phyloP scores from a whole-genome alignment of 805 yeast species.

The Jamesozyma piceae region DNA sequence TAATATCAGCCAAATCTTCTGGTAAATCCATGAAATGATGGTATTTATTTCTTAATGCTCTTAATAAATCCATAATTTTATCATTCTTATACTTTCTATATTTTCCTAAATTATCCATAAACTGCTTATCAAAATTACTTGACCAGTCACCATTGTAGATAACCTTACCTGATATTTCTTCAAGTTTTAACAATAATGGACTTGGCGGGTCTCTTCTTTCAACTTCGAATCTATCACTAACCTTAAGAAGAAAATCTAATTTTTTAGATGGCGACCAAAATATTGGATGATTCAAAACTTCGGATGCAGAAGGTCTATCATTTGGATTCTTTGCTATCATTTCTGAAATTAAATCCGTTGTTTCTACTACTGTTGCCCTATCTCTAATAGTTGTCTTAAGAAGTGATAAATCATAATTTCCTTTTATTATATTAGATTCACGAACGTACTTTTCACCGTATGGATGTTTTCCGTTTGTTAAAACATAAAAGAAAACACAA shows the following conservation, averaged over 20 bases:
- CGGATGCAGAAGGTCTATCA: slow-evolving; percentile 59
- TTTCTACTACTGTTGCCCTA: slow-evolving; percentile 40
- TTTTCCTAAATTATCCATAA: slow-evolving; percentile 78
- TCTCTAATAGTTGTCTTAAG: slow-evolving; percentile 25
- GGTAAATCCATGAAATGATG: slow-evolving; percentile 94
- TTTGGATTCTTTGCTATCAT: slow-evolving; percentile 68
- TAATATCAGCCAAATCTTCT: slow-evolving; percentile 44
- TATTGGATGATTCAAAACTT: slow-evolving; percentile 71
- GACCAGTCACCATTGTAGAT: slow-evolving; percentile 72
- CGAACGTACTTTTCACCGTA: slow-evolving; percentile 87
- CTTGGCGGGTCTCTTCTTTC: slow-evolving; percentile 77
- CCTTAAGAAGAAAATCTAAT: slow-evolving; percentile 74
- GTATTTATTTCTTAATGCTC: slow-evolving; percentile 87
- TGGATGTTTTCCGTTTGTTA: slow-evolving; percentile 82
- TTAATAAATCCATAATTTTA: slow-evolving; percentile 70
- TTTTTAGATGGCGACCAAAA: slow-evolving; percentile 74
- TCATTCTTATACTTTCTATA: slow-evolving; percentile 79
- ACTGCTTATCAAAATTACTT: slow-evolving; percentile 53
- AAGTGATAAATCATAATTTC: slow-evolving; percentile 42
- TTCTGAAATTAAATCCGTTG: slow-evolving; percentile 55
- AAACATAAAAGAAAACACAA: slow-evolving; percentile 81
- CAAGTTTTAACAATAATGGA: slow-evolving; percentile 45
- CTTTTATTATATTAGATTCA: slow-evolving; percentile 79
- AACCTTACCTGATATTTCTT: slow-evolving; percentile 40
- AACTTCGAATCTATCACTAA: slow-evolving; percentile 84